These are phyloP conservation scores for Nothophytophthora sp. DNA, from an alignment of 352 stramenopile genomes.

Conservation along the genomic window DNA sequence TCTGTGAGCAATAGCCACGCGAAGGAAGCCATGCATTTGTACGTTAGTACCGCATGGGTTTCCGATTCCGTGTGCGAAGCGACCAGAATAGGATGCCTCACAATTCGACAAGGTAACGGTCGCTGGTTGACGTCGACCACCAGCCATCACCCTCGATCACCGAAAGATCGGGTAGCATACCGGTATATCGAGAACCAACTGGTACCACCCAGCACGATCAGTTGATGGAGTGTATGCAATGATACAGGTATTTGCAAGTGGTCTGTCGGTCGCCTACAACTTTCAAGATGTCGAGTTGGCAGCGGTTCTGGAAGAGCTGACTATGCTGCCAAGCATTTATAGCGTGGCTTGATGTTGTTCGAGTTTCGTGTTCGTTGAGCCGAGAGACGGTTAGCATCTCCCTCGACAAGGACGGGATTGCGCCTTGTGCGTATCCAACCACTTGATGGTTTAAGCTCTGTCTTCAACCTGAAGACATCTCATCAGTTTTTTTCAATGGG, in stretches of 20 bases:
- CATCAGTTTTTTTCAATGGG: slow-evolving; percentile 61
- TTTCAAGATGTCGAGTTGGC: neutral
- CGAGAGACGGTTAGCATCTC: slow-evolving; percentile 95
- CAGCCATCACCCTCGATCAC: neutral
- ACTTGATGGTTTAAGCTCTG: slow-evolving; percentile 88
- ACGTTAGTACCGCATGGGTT: too few relatives aligned
- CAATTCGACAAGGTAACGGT: too few relatives aligned
- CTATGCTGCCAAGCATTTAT: slow-evolving; percentile 22
- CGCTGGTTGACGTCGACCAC: too few relatives aligned
- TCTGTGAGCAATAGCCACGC: too few relatives aligned
- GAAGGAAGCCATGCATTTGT: too few relatives aligned
- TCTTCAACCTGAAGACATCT: slow-evolving; percentile 54
- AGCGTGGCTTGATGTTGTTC: neutral
- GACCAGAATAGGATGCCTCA: too few relatives aligned
- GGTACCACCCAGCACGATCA: too few relatives aligned
- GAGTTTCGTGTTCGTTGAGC: slow-evolving; percentile 89
- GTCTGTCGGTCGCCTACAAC: slow-evolving; percentile 15
- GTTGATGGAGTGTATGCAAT: slow-evolving; percentile 27
- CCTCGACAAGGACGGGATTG: slow-evolving; percentile 94
- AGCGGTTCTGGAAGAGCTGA: slow-evolving; percentile 35
- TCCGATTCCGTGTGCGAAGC: too few relatives aligned
- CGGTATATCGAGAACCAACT: too few relatives aligned
- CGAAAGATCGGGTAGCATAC: slow-evolving; percentile 20
- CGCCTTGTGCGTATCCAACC: slow-evolving; percentile 76
- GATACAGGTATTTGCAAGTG: slow-evolving; percentile 18